Evolutionary conservation across 345 rosid genomes (phyloP).

Genomic region (Boechera retrofracta): DNA sequence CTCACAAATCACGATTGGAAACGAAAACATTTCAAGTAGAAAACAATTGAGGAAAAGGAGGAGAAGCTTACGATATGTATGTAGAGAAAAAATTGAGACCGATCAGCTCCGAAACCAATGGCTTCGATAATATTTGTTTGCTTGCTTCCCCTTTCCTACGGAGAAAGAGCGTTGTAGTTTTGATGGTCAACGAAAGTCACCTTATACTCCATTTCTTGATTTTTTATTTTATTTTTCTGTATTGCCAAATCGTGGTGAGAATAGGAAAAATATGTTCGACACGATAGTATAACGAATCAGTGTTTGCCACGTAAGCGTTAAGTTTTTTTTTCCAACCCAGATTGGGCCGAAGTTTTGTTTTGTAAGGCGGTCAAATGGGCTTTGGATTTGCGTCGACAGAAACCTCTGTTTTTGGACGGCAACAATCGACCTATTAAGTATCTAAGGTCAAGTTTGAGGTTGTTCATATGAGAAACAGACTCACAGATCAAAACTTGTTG

Average conservation of each 20-base stretch:
- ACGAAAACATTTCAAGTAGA: not conserved
- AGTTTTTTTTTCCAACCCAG: not conserved
- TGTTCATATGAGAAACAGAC: not conserved
- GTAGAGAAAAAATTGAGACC: conserved; percentile 24
- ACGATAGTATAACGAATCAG: conserved; percentile 43
- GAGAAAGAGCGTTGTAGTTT: conserved; percentile 43
- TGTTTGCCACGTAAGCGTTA: conserved; percentile 21
- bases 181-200: conserved; percentile 46
- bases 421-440: not conserved
- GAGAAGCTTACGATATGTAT: conserved; percentile 26
- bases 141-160: conserved; percentile 26
- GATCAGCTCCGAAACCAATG: conserved; percentile 38
- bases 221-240: not conserved
- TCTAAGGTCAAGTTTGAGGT: too few species aligned
- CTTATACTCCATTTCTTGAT: conserved; percentile 14
- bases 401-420: not conserved
- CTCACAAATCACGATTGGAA: conserved; percentile 34
- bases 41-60: conserved; percentile 5
- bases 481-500: not conserved
- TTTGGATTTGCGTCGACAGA: not conserved
- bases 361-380: conserved; percentile 15
- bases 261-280: conserved; percentile 29
- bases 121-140: not conserved
- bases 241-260: conserved; percentile 40
- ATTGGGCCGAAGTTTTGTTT: conserved; percentile 37